phyloP scores from a whole-genome alignment of 345 rosid species.

The Gossypium ekmanianum region DNA sequence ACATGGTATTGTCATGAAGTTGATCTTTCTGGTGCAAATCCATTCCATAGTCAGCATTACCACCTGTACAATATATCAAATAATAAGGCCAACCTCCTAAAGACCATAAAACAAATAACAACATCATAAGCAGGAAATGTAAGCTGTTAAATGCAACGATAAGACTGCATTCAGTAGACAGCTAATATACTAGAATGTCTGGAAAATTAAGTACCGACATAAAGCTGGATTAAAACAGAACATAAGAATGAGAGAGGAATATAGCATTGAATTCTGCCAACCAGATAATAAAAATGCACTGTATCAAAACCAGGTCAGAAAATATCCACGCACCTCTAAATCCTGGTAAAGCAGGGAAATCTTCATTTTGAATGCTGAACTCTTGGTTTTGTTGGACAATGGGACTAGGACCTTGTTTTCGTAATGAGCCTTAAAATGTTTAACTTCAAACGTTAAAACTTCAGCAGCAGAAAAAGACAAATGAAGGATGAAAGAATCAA shows the following conservation, averaged over 20 bases:
- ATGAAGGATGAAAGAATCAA: not conserved
- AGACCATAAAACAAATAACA: not conserved
- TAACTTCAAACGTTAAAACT: slow-evolving; percentile 13
- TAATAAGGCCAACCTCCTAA: slow-evolving; percentile 28
- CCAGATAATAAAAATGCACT: not conserved
- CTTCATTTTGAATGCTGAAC: slow-evolving; percentile 99
- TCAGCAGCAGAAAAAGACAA: not conserved
- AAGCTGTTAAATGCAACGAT: not conserved
- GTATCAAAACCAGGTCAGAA: not conserved
- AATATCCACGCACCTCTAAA: slow-evolving; percentile 65
- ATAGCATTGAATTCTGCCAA: not conserved
- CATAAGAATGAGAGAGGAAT: not conserved
- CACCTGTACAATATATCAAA: slow-evolving; percentile 62
- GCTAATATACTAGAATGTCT: not conserved
- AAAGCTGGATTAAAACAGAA: not conserved
- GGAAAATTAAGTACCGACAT: not conserved
- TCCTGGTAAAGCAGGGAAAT: slow-evolving; percentile 98
- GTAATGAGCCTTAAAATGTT: slow-evolving; percentile 61
- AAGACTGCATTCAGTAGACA: not conserved
- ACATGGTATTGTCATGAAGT: slow-evolving; percentile 84
- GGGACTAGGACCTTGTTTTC: slow-evolving; percentile 83
- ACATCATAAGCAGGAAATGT: not conserved
- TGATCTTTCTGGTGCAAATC: slow-evolving; percentile 97
- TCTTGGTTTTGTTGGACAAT: slow-evolving; percentile 97
- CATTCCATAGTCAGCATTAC: slow-evolving; percentile 84